Conservation (phyloP, 2,329 filamentous ascomycete species). For the Alternaria postmessia region DNA sequence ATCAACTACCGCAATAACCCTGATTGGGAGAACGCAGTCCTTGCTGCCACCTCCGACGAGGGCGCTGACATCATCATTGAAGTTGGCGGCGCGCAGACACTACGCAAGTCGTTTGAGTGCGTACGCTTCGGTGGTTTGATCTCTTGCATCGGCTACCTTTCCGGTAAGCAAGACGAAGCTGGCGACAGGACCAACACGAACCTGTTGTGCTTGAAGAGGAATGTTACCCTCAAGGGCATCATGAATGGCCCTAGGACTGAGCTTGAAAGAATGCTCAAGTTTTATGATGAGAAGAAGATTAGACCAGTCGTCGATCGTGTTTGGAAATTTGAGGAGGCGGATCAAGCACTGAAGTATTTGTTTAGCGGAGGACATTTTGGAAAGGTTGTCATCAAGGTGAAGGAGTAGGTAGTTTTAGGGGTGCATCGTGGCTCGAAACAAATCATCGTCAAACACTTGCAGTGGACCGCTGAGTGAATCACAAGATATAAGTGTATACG, state of each 20-base stretch:
- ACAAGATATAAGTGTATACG: too few relatives aligned
- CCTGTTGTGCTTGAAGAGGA: conserved; percentile 60
- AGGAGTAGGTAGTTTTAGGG: conserved; percentile 16
- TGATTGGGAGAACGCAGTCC: conserved; percentile 68
- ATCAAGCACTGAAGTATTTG: conserved; percentile 41
- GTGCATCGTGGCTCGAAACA: too few relatives aligned
- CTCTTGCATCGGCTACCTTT: conserved; percentile 54
- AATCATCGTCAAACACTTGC: too few relatives aligned
- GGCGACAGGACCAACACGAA: conserved; percentile 68
- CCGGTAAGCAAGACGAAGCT: conserved; percentile 63
- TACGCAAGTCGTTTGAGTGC: conserved; percentile 56
- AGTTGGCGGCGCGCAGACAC: conserved; percentile 59
- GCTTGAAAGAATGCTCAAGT: conserved; percentile 55
- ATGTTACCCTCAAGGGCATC: conserved; percentile 65
- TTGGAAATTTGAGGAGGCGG: conserved; percentile 49
- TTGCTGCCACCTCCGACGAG: conserved; percentile 53
- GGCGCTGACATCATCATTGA: conserved; percentile 62
- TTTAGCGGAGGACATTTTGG: conserved; percentile 51
- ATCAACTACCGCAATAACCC: conserved; percentile 68
- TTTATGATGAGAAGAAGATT: conserved; percentile 54
- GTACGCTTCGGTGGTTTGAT: conserved; percentile 54
- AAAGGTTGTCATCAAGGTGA: conserved; percentile 49
- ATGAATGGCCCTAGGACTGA: conserved; percentile 69
- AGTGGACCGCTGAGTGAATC: too few relatives aligned
- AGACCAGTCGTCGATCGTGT: conserved; percentile 53